These are phyloP conservation scores for Setomelanomma holmii DNA, from an alignment of 2,329 filamentous ascomycete species.

Conservation along the genomic window DNA sequence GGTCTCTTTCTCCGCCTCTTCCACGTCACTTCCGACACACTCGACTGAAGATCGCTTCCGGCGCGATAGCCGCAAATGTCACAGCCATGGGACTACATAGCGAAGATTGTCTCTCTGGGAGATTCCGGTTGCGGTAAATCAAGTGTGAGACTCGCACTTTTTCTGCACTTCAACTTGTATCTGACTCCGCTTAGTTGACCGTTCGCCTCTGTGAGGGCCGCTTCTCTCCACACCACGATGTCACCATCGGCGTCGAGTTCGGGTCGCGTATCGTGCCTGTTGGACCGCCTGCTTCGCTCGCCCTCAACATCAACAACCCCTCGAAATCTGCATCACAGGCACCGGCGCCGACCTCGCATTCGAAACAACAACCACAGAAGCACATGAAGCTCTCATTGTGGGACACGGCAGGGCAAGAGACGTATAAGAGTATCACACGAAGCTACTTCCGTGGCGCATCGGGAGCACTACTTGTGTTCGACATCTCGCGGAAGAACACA, in stretches of 20 bases:
- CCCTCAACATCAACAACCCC: slow-evolving; percentile 62
- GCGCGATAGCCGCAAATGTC: slow-evolving; percentile 46
- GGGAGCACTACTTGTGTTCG: slow-evolving; percentile 87
- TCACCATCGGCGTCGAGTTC: slow-evolving; percentile 96
- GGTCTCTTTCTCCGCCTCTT: neutral
- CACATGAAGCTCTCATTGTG: slow-evolving; percentile 95
- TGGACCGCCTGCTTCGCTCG: slow-evolving; percentile 76
- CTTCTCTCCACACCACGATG: slow-evolving; percentile 93
- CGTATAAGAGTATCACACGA: slow-evolving; percentile 93
- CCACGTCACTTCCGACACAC: neutral
- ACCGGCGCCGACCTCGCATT: slow-evolving; percentile 23
- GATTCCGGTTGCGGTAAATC: slow-evolving; percentile 97
- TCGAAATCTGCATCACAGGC: slow-evolving; percentile 20
- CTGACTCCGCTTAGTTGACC: slow-evolving; percentile 66
- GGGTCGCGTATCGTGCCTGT: slow-evolving; percentile 92
- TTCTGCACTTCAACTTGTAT: neutral
- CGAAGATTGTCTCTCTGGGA: slow-evolving; percentile 97
- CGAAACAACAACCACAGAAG: slow-evolving; percentile 59
- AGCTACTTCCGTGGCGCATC: slow-evolving; percentile 89
- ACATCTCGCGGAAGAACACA: slow-evolving; percentile 84
- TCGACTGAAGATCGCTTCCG: slow-evolving; percentile 4
- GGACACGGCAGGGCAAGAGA: slow-evolving; percentile 97
- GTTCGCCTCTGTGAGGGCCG: slow-evolving; percentile 96
- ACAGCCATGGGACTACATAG: slow-evolving; percentile 96
- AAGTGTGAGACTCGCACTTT: slow-evolving; percentile 54